Base-by-base conservation (phyloP, 352 stramenopile species). In the Discostella stelligera region DNA sequence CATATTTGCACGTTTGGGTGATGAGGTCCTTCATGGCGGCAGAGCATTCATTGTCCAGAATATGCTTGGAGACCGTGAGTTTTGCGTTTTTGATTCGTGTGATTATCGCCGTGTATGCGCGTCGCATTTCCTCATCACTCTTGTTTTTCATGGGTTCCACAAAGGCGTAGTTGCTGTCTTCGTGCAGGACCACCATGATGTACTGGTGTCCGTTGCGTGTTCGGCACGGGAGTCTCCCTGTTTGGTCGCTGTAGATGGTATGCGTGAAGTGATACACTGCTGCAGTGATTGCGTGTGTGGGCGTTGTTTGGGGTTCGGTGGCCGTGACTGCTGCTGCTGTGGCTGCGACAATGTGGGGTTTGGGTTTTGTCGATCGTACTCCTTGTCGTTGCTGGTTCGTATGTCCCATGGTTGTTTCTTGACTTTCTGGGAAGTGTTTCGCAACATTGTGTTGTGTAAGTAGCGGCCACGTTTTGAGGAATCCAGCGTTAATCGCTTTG, bases 121-220 rank as follows among this genome's bases (percentile, higher is more conserved):
- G 54, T 20, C 67, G 30, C 32, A 84, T 74, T 25, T 21, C 30
- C 1, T 14, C 16, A 10, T 64, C 52, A 49, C 46, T 55, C n/a
- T 63, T 58, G 39, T 72, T 80, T 32, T 49, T 56, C 0, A 80
- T 70, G 55, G 79, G 79, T 50, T 74, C 54, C 3, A 62, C 59
- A 3, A 53, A 49, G 27, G 87, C 85, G 21, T 54, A 59, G 52
- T 85, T 87, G 18, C n/a, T 71, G 56, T 89, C 75, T 14, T 77
- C 63, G 56, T 83, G 63, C 32, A 32, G 27, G 27, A 32, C 27
- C 5, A 32, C 27, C 27, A 32, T 32, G 27, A 32, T 32, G 27
- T 32, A 81, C 25, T 68, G 16, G 25, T 84, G 76, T 10, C 75
- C 75, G 32, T 32, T 21, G 25, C 32, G 60, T 13, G 80, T 82